Base-by-base conservation (phyloP, 2,329 filamentous ascomycete species). In the Fusarium pseudograminearum region DNA sequence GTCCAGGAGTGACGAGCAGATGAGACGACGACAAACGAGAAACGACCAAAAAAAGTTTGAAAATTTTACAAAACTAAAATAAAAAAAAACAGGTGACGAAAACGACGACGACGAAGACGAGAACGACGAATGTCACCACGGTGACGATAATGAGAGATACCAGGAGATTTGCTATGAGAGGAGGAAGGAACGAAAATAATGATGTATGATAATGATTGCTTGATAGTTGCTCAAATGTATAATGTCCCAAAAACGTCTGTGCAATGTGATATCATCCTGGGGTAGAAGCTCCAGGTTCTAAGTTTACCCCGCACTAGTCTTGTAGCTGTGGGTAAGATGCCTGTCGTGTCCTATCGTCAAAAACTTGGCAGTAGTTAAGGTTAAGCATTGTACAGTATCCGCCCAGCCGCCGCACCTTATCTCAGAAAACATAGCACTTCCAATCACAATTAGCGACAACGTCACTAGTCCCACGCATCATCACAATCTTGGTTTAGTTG, bases 401-500 rank as follows among this genome's bases (percentile, higher is more conserved):
- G 36, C 36, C 36, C 28, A 34, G 8, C 10, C 36, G 36, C 36
- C 36, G 11, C 36, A 40, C 36, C 36, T 24, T 7, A 46, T 54
- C 41, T 47, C 55, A 28, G 26, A 28, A 3, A 9, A 28, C 8
- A 28, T 63, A 26, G 9, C 26, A 38, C 30, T 36, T 18, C 70
- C 60, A 73, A 73, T 71, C 20, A 22, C 18, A 20, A 3, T 8
- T 10, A 31, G 22, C 45, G 33, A 52, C 57, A 64, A 73, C 71
- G 71, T 73, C 71, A 73, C 70, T 70, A 66, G 69, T 42, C 40
- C 8, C 22, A 34, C 34, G 18, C 45, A 34, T 18, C 7, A 11
- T 28, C 12, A 15, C 20, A 24, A 18, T 11, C 30, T 24, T 34
- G 30, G 24, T 31, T 31, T 26, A 55, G 34, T 71, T 71, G 70